Evolutionary conservation across 305 asterid species (phyloP).

Genomic region (Withania somnifera): DNA sequence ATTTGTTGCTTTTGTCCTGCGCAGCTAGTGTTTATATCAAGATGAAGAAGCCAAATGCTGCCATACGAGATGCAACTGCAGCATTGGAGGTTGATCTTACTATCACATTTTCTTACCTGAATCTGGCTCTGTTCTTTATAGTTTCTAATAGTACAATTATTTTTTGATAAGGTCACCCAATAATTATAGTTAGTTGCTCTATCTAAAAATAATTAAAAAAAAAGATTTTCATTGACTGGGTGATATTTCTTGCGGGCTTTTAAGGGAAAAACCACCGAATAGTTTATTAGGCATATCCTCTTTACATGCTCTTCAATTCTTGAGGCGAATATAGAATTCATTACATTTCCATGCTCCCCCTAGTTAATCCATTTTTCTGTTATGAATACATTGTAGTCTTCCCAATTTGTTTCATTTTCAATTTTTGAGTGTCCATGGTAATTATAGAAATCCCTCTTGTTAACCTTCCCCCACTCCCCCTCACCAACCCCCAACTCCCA

Average conservation of each 20-base stretch:
- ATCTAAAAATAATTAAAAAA: background rate
- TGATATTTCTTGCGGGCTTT: background rate
- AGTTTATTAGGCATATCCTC: background rate
- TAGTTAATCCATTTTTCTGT: background rate
- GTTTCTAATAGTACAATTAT: background rate
- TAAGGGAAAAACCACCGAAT: background rate
- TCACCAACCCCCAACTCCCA: too few relatives aligned
- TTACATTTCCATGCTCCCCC: background rate
- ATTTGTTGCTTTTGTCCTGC: constrained; percentile 7
- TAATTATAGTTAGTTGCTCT: background rate
- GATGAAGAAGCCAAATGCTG: constrained; percentile 97
- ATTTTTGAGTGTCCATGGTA: background rate
- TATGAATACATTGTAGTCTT: background rate
- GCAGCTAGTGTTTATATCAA: constrained; percentile 82
- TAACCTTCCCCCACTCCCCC: too few relatives aligned
- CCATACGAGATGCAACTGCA: constrained; percentile 84
- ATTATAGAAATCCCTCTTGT: background rate
- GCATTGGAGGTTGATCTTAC: constrained; percentile 61
- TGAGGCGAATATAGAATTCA: background rate
- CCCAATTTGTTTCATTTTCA: background rate
- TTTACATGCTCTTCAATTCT: background rate
- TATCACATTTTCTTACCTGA: background rate
- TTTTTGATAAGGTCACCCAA: background rate
- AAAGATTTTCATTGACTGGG: background rate
- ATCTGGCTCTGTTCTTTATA: background rate